Percentiles rank a stretch among this genome's conserved stretches.
These are phyloP conservation scores for Ramaria sp. DNA, from an alignment of 768 basidiomycete genomes.

Conservation along the genomic window DNA sequence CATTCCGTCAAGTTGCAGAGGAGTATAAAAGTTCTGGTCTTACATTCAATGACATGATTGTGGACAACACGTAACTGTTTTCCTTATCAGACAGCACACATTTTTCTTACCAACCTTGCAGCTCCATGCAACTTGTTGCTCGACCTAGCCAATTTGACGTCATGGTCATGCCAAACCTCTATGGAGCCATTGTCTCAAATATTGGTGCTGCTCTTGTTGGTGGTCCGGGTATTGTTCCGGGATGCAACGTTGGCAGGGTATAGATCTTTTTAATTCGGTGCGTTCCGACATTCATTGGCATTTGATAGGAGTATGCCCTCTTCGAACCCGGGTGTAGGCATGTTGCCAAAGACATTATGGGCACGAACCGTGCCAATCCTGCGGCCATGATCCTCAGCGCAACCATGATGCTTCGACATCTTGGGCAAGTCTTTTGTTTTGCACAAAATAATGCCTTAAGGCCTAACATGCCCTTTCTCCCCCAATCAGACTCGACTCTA, in stretches of 20 bases:
- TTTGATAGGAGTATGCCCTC: constrained; percentile 77
- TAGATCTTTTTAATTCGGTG: constrained; percentile 16
- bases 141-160: constrained; percentile 96
- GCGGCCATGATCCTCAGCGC: constrained; percentile 96
- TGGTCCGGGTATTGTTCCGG: constrained; percentile 95
- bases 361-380: constrained; percentile 91
- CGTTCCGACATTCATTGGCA: not conserved
- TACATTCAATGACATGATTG: constrained; percentile 95
- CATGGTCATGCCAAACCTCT: constrained; percentile 98
- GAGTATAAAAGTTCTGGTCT: constrained; percentile 93
- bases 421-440: constrained; percentile 54
- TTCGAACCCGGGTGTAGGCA: constrained; percentile 99
- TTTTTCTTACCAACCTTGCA: constrained; percentile 21
- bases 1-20: constrained; percentile 92
- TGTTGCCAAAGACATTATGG: constrained; percentile 92
- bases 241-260: constrained; percentile 93
- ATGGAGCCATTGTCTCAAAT: constrained; percentile 96
- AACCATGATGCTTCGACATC: constrained; percentile 95
- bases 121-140: constrained; percentile 98
- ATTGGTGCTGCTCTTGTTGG: constrained; percentile 98
- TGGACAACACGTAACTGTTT: constrained; percentile 81
- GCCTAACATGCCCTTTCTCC: constrained; percentile 15
- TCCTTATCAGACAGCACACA: not conserved
- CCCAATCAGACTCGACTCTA: constrained; percentile 64
- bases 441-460: constrained; percentile 3